Percentiles rank a stretch among this genome's conserved stretches.
phyloP scores from a whole-genome alignment of 371 early-diverging fungal genomes.

The Mortierella sp. region DNA sequence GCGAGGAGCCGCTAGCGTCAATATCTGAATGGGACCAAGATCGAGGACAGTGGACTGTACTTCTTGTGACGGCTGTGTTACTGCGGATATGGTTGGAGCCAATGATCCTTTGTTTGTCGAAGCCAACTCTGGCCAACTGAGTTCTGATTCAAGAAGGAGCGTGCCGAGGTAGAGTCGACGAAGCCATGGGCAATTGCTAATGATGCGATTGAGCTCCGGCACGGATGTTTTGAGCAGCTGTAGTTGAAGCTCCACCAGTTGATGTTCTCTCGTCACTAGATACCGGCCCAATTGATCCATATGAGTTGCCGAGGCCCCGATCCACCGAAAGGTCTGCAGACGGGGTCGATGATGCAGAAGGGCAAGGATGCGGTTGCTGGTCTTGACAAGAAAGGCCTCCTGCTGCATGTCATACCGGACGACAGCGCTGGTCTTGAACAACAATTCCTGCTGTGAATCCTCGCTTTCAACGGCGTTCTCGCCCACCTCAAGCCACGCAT shows the following conservation, averaged over 20 bases:
- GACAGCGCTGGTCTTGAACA: conserved; percentile 16
- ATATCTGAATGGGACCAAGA: background rate
- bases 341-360: conserved; percentile 20
- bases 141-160: background rate
- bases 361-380: conserved; percentile 27
- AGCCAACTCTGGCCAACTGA: conserved; percentile 16
- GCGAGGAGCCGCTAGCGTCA: conserved; percentile 11
- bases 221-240: conserved; percentile 10
- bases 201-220: conserved; percentile 19
- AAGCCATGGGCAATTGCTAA: conserved; percentile 15
- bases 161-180: conserved; percentile 15
- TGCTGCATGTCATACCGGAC: conserved; percentile 10
- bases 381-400: conserved; percentile 20
- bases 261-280: conserved; percentile 13
- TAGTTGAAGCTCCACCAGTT: conserved; percentile 22
- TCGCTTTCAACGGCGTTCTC: conserved; percentile 1
- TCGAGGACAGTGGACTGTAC: background rate
- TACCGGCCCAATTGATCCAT: conserved; percentile 24
- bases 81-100: background rate
- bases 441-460: background rate
- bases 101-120: background rate
- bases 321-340: conserved; percentile 28
- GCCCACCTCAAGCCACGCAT: conserved; percentile 12
- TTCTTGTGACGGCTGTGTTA: background rate
- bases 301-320: conserved; percentile 17